Conservation (phyloP, 169 alveolate genomes). For the Theileria orientalis region DNA sequence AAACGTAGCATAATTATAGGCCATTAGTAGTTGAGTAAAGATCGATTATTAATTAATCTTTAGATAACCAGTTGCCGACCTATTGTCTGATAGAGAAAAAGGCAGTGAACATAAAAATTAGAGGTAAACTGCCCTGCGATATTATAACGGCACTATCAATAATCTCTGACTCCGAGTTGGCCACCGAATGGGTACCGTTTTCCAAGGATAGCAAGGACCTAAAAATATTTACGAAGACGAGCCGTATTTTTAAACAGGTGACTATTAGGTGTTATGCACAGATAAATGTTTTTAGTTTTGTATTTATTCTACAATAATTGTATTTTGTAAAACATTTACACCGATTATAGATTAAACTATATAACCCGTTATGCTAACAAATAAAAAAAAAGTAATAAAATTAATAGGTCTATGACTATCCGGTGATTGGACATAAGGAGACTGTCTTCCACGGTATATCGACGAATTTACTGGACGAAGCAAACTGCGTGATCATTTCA, state of each 20-base stretch:
- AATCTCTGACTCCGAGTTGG: conserved; percentile 48
- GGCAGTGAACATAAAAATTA: conserved; percentile 43
- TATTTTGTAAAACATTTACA: too few species aligned
- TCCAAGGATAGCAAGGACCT: conserved; percentile 37
- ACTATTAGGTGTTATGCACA: background rate
- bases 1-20: too few species aligned
- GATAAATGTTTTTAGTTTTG: too few species aligned
- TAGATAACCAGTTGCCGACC: conserved; percentile 22
- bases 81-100: conserved; percentile 43
- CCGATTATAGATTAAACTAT: too few species aligned
- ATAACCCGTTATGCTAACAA: too few species aligned
- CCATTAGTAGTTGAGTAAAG: too few species aligned
- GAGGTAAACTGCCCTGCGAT: conserved; percentile 51
- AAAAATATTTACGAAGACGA: conserved; percentile 33
- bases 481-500: conserved; percentile 43
- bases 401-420: conserved; percentile 40
- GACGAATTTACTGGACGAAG: conserved; percentile 56
- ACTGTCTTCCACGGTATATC: conserved; percentile 42
- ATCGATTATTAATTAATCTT: background rate
- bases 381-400: too few species aligned
- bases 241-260: conserved; percentile 31
- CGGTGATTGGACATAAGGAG: conserved; percentile 47
- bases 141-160: conserved; percentile 26
- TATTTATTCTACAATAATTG: too few species aligned
- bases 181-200: conserved; percentile 64